Evolutionary conservation across 83 land plant species (phyloP), one percentile per base, ranked within the genome.

Genomic region (Diphasiastrum complanatum): DNA sequence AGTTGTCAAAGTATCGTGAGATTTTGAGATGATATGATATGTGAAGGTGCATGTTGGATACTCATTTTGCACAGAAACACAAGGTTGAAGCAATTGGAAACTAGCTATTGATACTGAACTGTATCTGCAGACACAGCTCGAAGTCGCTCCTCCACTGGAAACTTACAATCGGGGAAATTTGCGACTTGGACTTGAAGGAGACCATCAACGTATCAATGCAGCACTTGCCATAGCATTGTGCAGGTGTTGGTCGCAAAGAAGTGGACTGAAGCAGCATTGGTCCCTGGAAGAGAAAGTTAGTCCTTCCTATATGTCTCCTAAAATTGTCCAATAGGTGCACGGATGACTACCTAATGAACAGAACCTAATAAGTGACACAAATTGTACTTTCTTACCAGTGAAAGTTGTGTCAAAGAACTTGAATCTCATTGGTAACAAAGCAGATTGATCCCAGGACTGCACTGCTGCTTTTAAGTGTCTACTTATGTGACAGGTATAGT

Each of bases 121-220:
- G 5, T 46, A 31, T 31, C 45, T 30, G 26, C 72, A 90, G 96
- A 68, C 78, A 54, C 75, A 83, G n/a, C 57, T 90, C 56, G 47
- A 77, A 29, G 65, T 79, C 43, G 81, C 74, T 19, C 61, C 69
- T 28, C 76, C 85, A 19, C 62, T 90, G 22, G 82, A 81, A 38
- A 4, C 45, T 14, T 52, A 70, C 50, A 68, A 22, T 28, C 55
- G 83, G 46, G 47, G 72, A 8, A 72, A 77, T 4, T 0, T 75
- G 30, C 69, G 78, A 36, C 92, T 93, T 56, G 89, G 89, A 18
- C 80, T 93, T 70, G 75, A 74, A 47, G 99, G 99, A 12, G 96
- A 89, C 34, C 96, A 89, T 61, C 99, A 93, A 67, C 83, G 71
- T 55, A 14, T 80, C 30, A 93, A 93, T 77, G 99, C 99, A 52